Percentiles rank a stretch among this genome's conserved stretches.
Conservation (phyloP, 305 asterid species). For the Salvia sclarea region DNA sequence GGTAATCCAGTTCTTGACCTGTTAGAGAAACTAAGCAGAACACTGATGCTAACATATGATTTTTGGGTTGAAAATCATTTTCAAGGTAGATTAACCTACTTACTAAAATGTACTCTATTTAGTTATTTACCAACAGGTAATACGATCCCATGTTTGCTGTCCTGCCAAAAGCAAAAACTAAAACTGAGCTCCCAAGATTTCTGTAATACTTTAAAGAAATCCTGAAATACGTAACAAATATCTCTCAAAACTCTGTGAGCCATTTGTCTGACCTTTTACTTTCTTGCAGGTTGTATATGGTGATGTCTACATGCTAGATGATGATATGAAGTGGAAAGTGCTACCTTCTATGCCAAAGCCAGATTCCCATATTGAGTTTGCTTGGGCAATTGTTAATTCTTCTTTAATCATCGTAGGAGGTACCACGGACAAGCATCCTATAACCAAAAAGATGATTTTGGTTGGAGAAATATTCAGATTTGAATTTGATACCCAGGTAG, state of each 20-base stretch:
- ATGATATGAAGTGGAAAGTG: conserved; percentile 83
- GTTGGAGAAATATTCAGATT: conserved; percentile 87
- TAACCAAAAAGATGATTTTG: conserved; percentile 81
- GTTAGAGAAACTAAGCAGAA: conserved; percentile 20
- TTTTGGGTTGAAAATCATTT: background rate
- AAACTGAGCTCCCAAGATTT: background rate
- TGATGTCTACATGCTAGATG: conserved; percentile 94
- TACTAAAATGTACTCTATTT: background rate
- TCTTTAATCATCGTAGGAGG: conserved; percentile 88
- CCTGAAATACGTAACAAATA: background rate
- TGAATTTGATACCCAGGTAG: conserved; percentile 71
- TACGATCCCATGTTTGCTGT: background rate
- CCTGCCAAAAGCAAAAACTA: background rate
- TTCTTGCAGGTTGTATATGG: conserved; percentile 75
- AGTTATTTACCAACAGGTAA: background rate
- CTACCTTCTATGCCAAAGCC: conserved; percentile 97
- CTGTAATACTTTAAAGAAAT: background rate
- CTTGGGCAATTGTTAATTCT: conserved; percentile 77
- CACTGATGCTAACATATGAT: conserved; percentile 13
- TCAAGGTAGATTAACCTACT: background rate
- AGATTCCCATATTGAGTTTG: conserved; percentile 95
- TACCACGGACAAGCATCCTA: conserved; percentile 96
- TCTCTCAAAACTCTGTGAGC: conserved; percentile 5
- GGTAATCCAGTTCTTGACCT: conserved; percentile 47
- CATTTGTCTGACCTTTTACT: conserved; percentile 30